Percentiles rank a stretch among this genome's conserved stretches.
These are phyloP conservation scores for Fusarium sacchari DNA, from an alignment of 2,329 filamentous ascomycete species.

Conservation along the genomic window DNA sequence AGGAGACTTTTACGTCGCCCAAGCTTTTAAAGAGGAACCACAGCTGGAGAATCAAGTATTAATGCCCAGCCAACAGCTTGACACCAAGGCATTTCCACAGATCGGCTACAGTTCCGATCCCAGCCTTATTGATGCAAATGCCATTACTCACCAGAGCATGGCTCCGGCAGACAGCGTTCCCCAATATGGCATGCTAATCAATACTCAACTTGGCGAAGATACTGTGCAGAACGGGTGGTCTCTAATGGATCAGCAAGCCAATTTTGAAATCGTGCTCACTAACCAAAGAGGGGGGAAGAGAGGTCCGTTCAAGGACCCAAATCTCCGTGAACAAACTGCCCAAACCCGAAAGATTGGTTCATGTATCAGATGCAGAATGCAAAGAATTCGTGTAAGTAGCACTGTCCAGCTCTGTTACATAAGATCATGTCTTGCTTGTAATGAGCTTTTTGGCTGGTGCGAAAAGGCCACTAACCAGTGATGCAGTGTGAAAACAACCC, in stretches of 20 bases:
- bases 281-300: constrained; percentile 52
- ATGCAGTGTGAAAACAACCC: constrained; percentile 63
- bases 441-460: not conserved
- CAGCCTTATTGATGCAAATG: constrained; percentile 20
- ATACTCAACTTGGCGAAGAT: constrained; percentile 20
- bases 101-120: constrained; percentile 34
- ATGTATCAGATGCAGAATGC: constrained; percentile 70
- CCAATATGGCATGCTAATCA: constrained; percentile 32
- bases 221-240: constrained; percentile 27
- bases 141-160: constrained; percentile 29
- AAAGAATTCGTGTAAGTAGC: constrained; percentile 66
- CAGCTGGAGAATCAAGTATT: constrained; percentile 28
- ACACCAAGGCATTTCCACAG: constrained; percentile 28
- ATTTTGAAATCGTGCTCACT: constrained; percentile 44
- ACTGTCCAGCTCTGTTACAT: not conserved
- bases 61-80: constrained; percentile 28
- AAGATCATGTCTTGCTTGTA: not conserved
- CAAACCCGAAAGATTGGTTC: constrained; percentile 67
- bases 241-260: constrained; percentile 39
- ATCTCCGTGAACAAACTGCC: constrained; percentile 63
- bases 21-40: constrained; percentile 36
- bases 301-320: constrained; percentile 65
- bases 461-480: constrained; percentile 11
- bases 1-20: constrained; percentile 34
- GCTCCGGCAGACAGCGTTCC: constrained; percentile 17